Base-by-base conservation (phyloP, 441 rosid genomes). In the Theobroma grandiflorum region DNA sequence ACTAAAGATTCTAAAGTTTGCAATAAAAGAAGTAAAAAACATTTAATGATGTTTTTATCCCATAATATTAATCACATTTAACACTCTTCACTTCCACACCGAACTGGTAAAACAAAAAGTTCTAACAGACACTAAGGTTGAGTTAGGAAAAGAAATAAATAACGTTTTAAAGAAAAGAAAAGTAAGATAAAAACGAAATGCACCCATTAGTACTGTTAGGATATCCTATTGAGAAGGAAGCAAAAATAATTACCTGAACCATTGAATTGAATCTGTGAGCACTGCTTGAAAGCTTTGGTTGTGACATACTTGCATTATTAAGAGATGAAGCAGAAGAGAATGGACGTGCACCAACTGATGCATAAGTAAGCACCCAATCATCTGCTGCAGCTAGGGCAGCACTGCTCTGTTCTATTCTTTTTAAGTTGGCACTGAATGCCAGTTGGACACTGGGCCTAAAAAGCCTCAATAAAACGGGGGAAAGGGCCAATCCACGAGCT, bases 351-450 rank as follows among this genome's bases (percentile, higher is more conserved):
- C 89, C 85, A n/a, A 81, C 80, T n/a, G 93, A 93, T 74, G 94
- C 84, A 80, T 88, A 85, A 53, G 87, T 74, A 66, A 96, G 94
- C 71, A 80, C 82, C 98, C 99, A 95, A 81, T 95, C 95, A 86
- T 96, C 98, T 18, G 93, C 90, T 82, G 97, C 97, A 70, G 96
- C 96, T 31, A 89, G 78, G 62, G 99, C 96, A 15, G 94, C 95
- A 33, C 91, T 90, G 81, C 89, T 91, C 77, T 88, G 92, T 82
- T 94, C 95, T 77, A 94, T 96, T 80, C 93, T 88, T 87, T 86
- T 96, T 81, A 96, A 85, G 82, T 84, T 93, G 76, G 97, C 83
- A 78, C 80, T 85, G 40, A 96, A 65, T 71, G 98, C 98, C 82
- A 91, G 90, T 79, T 94, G 97, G 8, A 93, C 88, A 63, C 87